A percentile compares a stretch with the other conserved stretches of the same genome.
Evolutionary conservation across 2,329 filamentous ascomycete genomes (phyloP).

Genomic region (Trichophyton schoenleinii): DNA sequence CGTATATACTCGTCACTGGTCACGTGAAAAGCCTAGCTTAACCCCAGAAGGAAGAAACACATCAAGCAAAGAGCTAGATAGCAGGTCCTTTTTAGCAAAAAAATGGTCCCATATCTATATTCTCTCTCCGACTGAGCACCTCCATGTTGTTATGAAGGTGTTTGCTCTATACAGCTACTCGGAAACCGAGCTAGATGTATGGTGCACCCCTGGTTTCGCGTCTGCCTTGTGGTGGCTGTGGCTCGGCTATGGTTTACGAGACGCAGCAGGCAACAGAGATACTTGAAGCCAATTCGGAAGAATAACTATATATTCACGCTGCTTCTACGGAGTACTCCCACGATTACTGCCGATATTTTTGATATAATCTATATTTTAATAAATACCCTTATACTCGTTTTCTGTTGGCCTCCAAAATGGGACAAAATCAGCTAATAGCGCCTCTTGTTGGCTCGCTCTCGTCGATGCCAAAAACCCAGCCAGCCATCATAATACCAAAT

Average conservation of each 20-base stretch:
- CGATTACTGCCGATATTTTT: not conserved
- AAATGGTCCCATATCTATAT: not conserved
- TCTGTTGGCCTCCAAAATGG: not conserved
- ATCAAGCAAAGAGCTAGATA: no score
- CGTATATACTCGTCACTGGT: no score
- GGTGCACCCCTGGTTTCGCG: not conserved
- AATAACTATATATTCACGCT: not conserved
- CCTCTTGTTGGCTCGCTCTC: not conserved
- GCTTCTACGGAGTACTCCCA: not conserved
- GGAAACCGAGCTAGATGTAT: no score
- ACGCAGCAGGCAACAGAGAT: constrained; percentile 3
- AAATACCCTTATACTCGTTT: not conserved
- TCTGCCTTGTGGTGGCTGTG: constrained; percentile 4
- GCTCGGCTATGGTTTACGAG: not conserved
- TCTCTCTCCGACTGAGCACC: not conserved
- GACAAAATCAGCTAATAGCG: not conserved
- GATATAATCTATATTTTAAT: not conserved
- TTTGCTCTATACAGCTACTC: not conserved
- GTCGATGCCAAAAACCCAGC: not conserved
- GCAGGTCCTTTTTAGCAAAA: not conserved
- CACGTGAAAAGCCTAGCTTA: no score
- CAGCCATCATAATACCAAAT: not conserved
- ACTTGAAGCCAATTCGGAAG: not conserved
- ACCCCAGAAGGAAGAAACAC: no score
- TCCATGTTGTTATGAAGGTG: not conserved